Conservation (phyloP, 2,329 filamentous ascomycete genomes). For the Aspergillus novoparasiticus region DNA sequence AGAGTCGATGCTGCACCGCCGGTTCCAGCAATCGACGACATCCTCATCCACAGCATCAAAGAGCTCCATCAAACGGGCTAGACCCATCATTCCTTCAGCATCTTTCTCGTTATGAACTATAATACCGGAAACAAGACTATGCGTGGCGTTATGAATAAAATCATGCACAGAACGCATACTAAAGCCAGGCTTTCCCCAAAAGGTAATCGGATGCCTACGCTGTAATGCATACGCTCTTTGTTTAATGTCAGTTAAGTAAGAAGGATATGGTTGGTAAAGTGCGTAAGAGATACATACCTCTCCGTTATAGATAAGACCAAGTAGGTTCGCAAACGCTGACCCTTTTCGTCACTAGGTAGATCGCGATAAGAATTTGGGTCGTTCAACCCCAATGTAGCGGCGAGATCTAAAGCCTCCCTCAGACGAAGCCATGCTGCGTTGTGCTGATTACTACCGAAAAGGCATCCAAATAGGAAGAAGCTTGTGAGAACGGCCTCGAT, state of each 20-base stretch:
- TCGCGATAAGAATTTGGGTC: constrained; percentile 42
- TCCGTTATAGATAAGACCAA: constrained; percentile 41
- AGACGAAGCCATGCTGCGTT: constrained; percentile 78
- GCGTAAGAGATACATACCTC: constrained; percentile 23
- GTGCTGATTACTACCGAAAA: constrained; percentile 71
- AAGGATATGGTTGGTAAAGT: neutral
- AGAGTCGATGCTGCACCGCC: constrained; percentile 61
- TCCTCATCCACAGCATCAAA: constrained; percentile 49
- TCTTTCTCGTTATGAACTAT: constrained; percentile 49
- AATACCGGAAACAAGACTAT: constrained; percentile 41
- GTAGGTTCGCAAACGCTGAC: constrained; percentile 42
- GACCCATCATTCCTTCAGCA: constrained; percentile 45
- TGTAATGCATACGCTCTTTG: constrained; percentile 47
- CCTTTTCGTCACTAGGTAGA: constrained; percentile 39
- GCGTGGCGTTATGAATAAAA: constrained; percentile 40
- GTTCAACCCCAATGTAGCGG: constrained; percentile 44
- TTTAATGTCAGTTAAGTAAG: constrained; percentile 3
- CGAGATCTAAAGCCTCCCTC: constrained; percentile 63
- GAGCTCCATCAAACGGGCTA: constrained; percentile 47
- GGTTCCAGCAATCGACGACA: constrained; percentile 48
- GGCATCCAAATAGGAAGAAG: constrained; percentile 74
- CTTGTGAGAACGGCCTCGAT: constrained; percentile 61
- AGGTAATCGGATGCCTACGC: constrained; percentile 45
- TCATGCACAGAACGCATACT: constrained; percentile 45
- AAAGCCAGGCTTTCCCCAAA: constrained; percentile 43